These are phyloP conservation scores for Ceriops tagal DNA, from an alignment of 345 rosid genomes.

Conservation along the genomic window DNA sequence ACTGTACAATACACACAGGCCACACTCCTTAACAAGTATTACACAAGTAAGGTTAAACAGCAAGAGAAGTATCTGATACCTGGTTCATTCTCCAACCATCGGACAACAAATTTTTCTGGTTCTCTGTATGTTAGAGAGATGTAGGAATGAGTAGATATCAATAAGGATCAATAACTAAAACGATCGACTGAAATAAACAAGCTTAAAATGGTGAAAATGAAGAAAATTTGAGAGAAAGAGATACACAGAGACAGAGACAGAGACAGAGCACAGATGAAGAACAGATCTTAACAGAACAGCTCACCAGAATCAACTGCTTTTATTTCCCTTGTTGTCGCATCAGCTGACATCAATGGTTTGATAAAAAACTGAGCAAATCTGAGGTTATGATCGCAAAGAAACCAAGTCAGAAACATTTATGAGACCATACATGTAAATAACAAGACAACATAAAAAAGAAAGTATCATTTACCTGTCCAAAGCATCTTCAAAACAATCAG, in stretches of 20 bases:
- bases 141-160: not conserved
- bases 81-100: slow-evolving; percentile 82
- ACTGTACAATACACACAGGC: not conserved
- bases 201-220: not conserved
- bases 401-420: slow-evolving; percentile 12
- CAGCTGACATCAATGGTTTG: slow-evolving; percentile 88
- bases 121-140: slow-evolving; percentile 46
- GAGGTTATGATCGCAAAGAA: slow-evolving; percentile 25
- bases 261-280: not conserved
- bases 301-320: slow-evolving; percentile 97
- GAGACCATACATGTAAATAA: slow-evolving; percentile 11
- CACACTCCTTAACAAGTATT: not conserved
- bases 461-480: slow-evolving; percentile 59
- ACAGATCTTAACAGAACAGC: slow-evolving; percentile 3
- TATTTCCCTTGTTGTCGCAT: slow-evolving; percentile 86
- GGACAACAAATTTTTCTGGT: slow-evolving; percentile 82
- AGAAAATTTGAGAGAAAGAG: not conserved
- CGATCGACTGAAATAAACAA: too few relatives aligned
- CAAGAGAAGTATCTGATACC: slow-evolving; percentile 38
- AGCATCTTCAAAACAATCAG: slow-evolving; percentile 78
- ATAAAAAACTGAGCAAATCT: slow-evolving; percentile 91
- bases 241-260: not conserved
- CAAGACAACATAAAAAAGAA: slow-evolving; percentile 3
- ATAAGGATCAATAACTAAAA: not conserved
- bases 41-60: not conserved